These are phyloP conservation scores for Trichosporon sp. DNA, from an alignment of 1,284 basidiomycete genomes.

Conservation along the genomic window DNA sequence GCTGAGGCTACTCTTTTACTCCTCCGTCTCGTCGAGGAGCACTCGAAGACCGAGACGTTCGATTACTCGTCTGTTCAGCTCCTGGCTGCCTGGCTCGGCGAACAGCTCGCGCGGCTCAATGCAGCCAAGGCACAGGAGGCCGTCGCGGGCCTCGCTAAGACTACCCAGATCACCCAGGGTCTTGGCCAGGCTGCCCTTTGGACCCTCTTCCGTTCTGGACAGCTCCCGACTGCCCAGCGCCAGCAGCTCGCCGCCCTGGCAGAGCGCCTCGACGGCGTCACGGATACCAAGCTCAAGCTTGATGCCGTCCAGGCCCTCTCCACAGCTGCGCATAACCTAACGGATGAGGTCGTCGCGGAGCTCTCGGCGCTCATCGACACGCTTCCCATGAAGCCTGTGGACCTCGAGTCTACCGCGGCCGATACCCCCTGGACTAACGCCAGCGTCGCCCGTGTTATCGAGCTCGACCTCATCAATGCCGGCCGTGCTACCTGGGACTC, in stretches of 20 bases:
- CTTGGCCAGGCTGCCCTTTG: slow-evolving; percentile 50
- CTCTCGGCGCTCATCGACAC: slow-evolving; percentile 17
- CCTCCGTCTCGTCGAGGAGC: slow-evolving; percentile 35
- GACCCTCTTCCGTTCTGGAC: slow-evolving; percentile 43
- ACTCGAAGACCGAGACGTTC: slow-evolving; percentile 34
- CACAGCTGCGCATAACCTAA: slow-evolving; percentile 8
- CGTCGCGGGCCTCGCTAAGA: slow-evolving; percentile 29
- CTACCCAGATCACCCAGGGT: slow-evolving; percentile 45
- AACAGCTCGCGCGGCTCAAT: slow-evolving; percentile 26
- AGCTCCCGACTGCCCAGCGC: slow-evolving; percentile 13
- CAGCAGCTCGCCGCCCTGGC: slow-evolving; percentile 8
- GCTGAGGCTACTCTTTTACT: slow-evolving; percentile 11
- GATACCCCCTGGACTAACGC: slow-evolving; percentile 29
- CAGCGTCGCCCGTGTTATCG: slow-evolving; percentile 22
- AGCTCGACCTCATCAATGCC: slow-evolving; percentile 22
- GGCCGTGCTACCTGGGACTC: not conserved
- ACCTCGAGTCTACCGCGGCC: slow-evolving; percentile 15
- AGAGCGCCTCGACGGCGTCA: slow-evolving; percentile 8
- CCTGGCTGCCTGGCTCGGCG: slow-evolving; percentile 44
- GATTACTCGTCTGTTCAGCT: slow-evolving; percentile 52
- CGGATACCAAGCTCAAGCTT: slow-evolving; percentile 14
- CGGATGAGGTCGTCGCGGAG: slow-evolving; percentile 8
- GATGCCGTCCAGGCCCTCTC: slow-evolving; percentile 23
- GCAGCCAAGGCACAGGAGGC: slow-evolving; percentile 16
- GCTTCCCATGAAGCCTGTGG: slow-evolving; percentile 7